These are phyloP conservation scores for Phytophthora megakarya DNA, from an alignment of 352 stramenopile species.

Conservation along the genomic window DNA sequence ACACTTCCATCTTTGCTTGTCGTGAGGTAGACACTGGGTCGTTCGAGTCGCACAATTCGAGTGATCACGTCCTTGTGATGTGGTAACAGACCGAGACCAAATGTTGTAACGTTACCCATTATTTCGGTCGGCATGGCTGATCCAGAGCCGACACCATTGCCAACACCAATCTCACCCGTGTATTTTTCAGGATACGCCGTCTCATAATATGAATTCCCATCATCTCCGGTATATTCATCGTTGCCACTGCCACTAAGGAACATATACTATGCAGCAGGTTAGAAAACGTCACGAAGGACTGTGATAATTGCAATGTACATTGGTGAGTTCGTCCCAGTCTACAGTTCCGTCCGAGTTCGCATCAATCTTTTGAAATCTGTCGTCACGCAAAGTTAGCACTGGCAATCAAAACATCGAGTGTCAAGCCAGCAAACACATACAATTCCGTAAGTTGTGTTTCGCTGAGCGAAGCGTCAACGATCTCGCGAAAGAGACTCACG, in stretches of 20 bases:
- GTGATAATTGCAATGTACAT: conserved; percentile 39
- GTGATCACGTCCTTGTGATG: conserved; percentile 81
- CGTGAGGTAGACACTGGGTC: conserved; percentile 72
- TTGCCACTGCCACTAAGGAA: conserved; percentile 77
- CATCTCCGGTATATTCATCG: conserved; percentile 67
- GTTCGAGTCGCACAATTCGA: conserved; percentile 66
- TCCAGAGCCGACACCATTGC: conserved; percentile 13
- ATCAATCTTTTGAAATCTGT: conserved; percentile 89
- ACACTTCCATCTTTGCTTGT: conserved; percentile 79
- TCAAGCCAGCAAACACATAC: conserved; percentile 38
- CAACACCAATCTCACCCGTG: conserved; percentile 24
- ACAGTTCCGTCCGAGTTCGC: conserved; percentile 87
- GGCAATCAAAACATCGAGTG: neutral
- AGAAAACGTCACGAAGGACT: neutral
- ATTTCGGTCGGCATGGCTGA: conserved; percentile 21
- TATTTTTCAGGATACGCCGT: conserved; percentile 65
- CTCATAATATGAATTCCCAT: conserved; percentile 67
- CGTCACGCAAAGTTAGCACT: neutral
- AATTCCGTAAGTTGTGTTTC: conserved; percentile 82
- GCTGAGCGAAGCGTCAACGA: conserved; percentile 77
- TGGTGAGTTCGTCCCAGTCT: conserved; percentile 91
- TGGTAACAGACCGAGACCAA: conserved; percentile 34
- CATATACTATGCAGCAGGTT: conserved; percentile 59
- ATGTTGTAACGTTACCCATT: conserved; percentile 32
- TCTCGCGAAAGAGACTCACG: conserved; percentile 82